Base-by-base conservation (phyloP, 495 filamentous ascomycete genomes). In the Penicillium bialowiezense region DNA sequence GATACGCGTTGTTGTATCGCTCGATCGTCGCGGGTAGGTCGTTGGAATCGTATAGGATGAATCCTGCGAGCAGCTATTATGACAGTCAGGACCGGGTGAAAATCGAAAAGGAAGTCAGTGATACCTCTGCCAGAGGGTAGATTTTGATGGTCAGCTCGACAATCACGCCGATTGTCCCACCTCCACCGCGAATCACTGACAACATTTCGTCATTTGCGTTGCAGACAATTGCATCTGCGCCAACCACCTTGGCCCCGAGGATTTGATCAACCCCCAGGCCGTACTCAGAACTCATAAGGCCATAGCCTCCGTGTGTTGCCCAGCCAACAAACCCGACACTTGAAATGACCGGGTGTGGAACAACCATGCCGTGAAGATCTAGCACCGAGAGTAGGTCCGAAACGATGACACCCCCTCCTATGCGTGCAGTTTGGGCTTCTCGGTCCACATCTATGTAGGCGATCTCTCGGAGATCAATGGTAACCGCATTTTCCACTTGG, bases 251-350 rank as follows among this genome's bases (percentile, higher is more conserved):
- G 9, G 68, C 67, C 14, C 56, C 59, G 18, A 77, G 48, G 24
- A 73, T 70, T 35, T 74, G 64, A 41, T 74, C 71, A 2, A 61
- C 56, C 7, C 68, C 68, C 7, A 76, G 41, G 1, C 71, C 73
- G 19, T 56, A 65, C 10, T 59, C 41, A 0, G 59, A 20, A 13
- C 56, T 58, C 17, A 71, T 57, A 10, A 64, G 47, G 10, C 71
- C 69, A 37, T 76, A 73, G 2, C 73, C 71, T 0, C 71, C 65
- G 21, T 65, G 55, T 9, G 52, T 65, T 7, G 63, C 57, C 70
- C 73, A 76, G 1, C 65, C 69, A 31, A 65, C 54, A 40, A 62
- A 68, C 1, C 68, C 73, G 0, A 72, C 62, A 6, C 44, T 49
- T 1, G 55, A 47, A 7, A 52, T 54, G 2, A 55, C 31, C 9